Conservation (phyloP, 2,329 filamentous ascomycete species). For the Didymella lethalis region DNA sequence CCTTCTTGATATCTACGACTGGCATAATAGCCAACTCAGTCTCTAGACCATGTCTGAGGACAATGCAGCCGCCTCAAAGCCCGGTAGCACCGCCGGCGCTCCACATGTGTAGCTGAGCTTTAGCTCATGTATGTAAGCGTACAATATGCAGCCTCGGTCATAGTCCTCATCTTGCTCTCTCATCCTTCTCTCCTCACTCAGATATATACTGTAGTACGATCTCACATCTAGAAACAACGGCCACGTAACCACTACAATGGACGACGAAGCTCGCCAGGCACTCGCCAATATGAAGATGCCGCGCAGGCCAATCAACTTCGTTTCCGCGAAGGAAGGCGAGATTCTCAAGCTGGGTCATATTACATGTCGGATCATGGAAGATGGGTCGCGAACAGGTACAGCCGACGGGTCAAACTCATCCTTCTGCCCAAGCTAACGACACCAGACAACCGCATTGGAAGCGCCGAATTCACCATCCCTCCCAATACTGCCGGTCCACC, state of each 20-base stretch:
- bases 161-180: background rate
- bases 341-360: conserved; percentile 59
- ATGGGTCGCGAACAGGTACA: conserved; percentile 59
- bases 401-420: background rate
- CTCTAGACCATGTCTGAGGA: background rate
- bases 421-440: background rate
- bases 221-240: background rate
- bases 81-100: conserved; percentile 33
- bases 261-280: conserved; percentile 47
- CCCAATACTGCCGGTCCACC: conserved; percentile 58
- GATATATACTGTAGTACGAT: background rate
- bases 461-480: conserved; percentile 59
- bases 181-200: no score
- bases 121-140: conserved; percentile 15
- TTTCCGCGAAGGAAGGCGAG: conserved; percentile 59
- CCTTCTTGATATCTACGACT: no score
- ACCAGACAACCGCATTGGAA: conserved; percentile 58
- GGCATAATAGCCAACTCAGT: no score
- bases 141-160: background rate
- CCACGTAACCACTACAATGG: conserved; percentile 32
- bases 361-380: conserved; percentile 61
- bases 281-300: conserved; percentile 51
- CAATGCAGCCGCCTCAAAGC: background rate
- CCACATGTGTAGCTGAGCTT: conserved; percentile 29
- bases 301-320: conserved; percentile 57